These are phyloP conservation scores for Quercus dentata DNA, from an alignment of 306 rosid species.

Conservation along the genomic window DNA sequence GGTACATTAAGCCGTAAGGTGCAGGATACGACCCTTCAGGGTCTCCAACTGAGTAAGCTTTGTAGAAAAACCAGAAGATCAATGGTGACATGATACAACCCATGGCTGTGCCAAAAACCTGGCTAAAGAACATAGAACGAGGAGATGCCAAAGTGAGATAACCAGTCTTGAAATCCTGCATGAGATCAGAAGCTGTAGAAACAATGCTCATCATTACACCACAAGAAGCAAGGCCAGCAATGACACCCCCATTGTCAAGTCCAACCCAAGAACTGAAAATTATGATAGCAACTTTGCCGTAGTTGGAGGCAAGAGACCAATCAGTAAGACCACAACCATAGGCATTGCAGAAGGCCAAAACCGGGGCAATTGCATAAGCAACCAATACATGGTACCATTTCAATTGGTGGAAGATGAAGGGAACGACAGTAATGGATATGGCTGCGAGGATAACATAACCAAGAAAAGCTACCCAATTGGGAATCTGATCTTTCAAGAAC, in stretches of 20 bases:
- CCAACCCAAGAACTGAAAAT: conserved; percentile 73
- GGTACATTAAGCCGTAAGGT: conserved; percentile 56
- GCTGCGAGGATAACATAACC: conserved; percentile 49
- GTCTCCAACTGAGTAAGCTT: conserved; percentile 57
- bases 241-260: conserved; percentile 48
- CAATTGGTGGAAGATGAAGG: conserved; percentile 53
- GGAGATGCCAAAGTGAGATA: conserved; percentile 69
- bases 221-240: conserved; percentile 77
- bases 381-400: conserved; percentile 61
- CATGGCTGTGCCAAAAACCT: conserved; percentile 57
- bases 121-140: conserved; percentile 68
- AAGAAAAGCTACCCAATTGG: conserved; percentile 38
- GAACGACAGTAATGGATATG: conserved; percentile 40
- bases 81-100: conserved; percentile 55
- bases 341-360: conserved; percentile 73
- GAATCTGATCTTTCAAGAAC: conserved; percentile 64
- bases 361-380: conserved; percentile 55
- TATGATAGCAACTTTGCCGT: conserved; percentile 70
- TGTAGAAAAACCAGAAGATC: conserved; percentile 65
- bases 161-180: conserved; percentile 85
- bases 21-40: conserved; percentile 65
- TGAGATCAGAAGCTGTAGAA: conserved; percentile 69
- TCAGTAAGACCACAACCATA: conserved; percentile 78
- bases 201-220: conserved; percentile 88
- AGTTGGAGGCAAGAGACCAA: conserved; percentile 78